Evolutionary conservation across 176 grass and related monocot species (phyloP).

Genomic region (Bothriochloa decipiens): DNA sequence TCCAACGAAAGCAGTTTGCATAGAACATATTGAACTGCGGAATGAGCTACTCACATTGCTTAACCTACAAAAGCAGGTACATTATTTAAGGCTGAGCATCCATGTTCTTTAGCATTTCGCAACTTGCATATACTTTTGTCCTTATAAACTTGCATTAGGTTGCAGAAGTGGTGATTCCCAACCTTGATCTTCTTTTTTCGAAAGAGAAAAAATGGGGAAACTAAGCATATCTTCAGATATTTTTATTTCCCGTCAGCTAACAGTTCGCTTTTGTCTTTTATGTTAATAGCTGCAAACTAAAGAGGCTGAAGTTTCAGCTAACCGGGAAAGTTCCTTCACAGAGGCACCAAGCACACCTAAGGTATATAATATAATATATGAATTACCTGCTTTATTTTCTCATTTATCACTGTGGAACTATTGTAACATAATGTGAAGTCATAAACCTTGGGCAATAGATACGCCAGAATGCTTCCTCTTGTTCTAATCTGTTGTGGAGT

Average conservation of each 20-base stretch:
- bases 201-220: background rate
- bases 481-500: background rate
- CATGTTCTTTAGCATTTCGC: conserved; percentile 19
- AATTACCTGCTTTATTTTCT: conserved; percentile 2
- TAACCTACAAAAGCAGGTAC: conserved; percentile 98
- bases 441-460: conserved; percentile 8
- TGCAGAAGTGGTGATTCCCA: conserved; percentile 8
- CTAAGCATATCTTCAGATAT: background rate
- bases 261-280: conserved; percentile 22
- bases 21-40: conserved; percentile 94
- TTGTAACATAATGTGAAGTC: conserved; percentile 23
- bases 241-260: conserved; percentile 35
- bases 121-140: conserved; percentile 15
- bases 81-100: conserved; percentile 13
- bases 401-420: background rate
- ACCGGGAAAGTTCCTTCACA: conserved; percentile 75
- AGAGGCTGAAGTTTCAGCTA: conserved; percentile 80
- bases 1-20: conserved; percentile 94
- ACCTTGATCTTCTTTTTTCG: conserved; percentile 6
- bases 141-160: conserved; percentile 13
- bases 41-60: conserved; percentile 98
- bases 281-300: conserved; percentile 85
- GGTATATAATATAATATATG: conserved; percentile 48
- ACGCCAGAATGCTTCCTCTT: background rate
- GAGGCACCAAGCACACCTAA: conserved; percentile 89